These are phyloP conservation scores for Lentinula raphanica DNA, from an alignment of 768 basidiomycete species.

Conservation along the genomic window DNA sequence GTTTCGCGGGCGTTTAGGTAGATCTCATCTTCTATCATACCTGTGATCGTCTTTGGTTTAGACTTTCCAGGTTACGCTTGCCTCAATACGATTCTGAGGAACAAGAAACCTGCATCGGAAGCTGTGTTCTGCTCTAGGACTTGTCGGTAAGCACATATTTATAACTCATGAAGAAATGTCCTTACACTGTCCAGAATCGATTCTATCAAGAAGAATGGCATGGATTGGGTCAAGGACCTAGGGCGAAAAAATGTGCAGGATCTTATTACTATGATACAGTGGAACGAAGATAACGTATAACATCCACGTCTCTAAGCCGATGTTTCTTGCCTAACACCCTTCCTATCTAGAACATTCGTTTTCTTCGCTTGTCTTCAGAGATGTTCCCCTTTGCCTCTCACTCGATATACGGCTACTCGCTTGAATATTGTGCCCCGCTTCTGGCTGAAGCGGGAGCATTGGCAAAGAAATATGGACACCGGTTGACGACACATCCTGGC, in stretches of 20 bases:
- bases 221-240: slow-evolving; percentile 77
- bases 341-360: slow-evolving; percentile 59
- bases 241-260: slow-evolving; percentile 73
- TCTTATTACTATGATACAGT: slow-evolving; percentile 69
- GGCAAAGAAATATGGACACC: slow-evolving; percentile 65
- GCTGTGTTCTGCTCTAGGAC: slow-evolving; percentile 74
- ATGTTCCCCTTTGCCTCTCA: slow-evolving; percentile 95
- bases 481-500: slow-evolving; percentile 85
- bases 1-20: slow-evolving; percentile 63
- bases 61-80: slow-evolving; percentile 64
- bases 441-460: slow-evolving; percentile 57
- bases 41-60: not conserved
- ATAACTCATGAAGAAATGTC: not conserved
- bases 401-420: slow-evolving; percentile 68
- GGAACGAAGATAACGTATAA: slow-evolving; percentile 81
- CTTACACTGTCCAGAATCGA: slow-evolving; percentile 46
- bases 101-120: slow-evolving; percentile 56
- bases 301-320: not conserved
- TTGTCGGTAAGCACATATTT: slow-evolving; percentile 41
- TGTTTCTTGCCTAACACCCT: not conserved
- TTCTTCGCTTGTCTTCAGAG: slow-evolving; percentile 84
- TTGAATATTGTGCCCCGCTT: slow-evolving; percentile 62
- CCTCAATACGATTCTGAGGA: slow-evolving; percentile 77
- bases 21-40: slow-evolving; percentile 8
- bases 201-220: slow-evolving; percentile 73